Base-by-base conservation (phyloP, 2,329 filamentous ascomycete genomes). In the Cordyceps sp. region DNA sequence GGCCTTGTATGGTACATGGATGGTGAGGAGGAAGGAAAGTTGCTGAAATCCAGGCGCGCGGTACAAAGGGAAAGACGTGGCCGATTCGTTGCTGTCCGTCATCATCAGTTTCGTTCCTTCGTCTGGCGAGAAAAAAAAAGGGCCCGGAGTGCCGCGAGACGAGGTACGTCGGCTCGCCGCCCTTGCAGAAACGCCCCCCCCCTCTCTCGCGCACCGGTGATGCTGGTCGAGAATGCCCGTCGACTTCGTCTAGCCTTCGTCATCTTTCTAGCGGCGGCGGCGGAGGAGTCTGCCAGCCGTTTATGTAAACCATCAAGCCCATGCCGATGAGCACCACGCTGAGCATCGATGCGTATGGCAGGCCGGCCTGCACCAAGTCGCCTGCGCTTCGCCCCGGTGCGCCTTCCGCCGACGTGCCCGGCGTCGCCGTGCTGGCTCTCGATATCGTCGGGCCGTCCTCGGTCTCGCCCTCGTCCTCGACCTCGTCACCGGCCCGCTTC, bases 281-380 rank as follows among this genome's bases (percentile, higher is more conserved):
- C 25, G 54, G 45, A 32, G 53, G 45, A 16, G 46, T 26, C 44
- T 84, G 78, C 80, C 80, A 88, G 32, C 78, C 78, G 47, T 90
- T 90, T 43, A 90, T 65, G 54, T 85, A 86, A 26, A 79, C 80
- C 82, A 90, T 90, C 40, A 90, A 53, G 12, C 82, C 79, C 59
- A 90, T 78, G 21, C 82, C 82, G 37, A 90, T 59, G 34, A 90
- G 54, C 18, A 90, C 81, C 21, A 90, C 82, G 10, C 82, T 78
- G 29, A 90, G 56, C 69, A 88, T 84, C 2, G 79, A 85, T 26
- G 78, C 77, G 47, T 86, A 88, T 13, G 82, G 82, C 36, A 81
- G 62, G 34, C 69, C 65, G 29, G 75, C 50, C 26, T 55, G 44
- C 35, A 67, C 46, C 31, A 50, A 59, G 40, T 55, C 57, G 29